Conservation (phyloP, 805 yeast species). For the Wickerhamiella parazyma region DNA sequence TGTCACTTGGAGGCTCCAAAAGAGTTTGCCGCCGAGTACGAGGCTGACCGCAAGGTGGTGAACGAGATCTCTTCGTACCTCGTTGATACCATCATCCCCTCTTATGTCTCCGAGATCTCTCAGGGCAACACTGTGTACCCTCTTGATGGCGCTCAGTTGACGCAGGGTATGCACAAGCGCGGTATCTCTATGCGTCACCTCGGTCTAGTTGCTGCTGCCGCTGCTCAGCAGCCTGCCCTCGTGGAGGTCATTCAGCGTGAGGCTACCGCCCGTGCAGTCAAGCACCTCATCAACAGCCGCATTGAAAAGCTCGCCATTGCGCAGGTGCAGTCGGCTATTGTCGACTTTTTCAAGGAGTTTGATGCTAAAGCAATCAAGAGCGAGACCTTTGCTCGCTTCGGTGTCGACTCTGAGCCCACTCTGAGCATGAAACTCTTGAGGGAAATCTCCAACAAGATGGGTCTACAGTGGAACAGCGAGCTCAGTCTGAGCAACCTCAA, state of each 20-base stretch:
- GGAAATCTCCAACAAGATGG: constrained; percentile 62
- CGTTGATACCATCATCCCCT: constrained; percentile 44
- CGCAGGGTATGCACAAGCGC: constrained; percentile 51
- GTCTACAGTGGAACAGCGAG: constrained; percentile 64
- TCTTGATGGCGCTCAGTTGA: constrained; percentile 66
- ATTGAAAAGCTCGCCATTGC: constrained; percentile 37
- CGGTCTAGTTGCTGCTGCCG: constrained; percentile 43
- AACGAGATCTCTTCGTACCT: constrained; percentile 58
- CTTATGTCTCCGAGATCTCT: constrained; percentile 42
- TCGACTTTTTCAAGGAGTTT: constrained; percentile 60
- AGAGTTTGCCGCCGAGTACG: constrained; percentile 27
- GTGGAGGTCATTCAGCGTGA: constrained; percentile 42
- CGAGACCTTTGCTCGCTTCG: constrained; percentile 50
- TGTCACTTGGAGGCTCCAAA: constrained; percentile 37
- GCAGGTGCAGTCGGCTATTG: constrained; percentile 45
- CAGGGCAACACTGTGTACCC: constrained; percentile 43
- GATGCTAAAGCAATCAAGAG: constrained; percentile 29
- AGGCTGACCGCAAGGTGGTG: constrained; percentile 49
- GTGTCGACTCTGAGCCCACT: constrained; percentile 37
- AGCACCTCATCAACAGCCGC: constrained; percentile 51
- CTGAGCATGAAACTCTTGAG: constrained; percentile 37
- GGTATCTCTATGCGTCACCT: constrained; percentile 88
- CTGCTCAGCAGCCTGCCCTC: constrained; percentile 32
- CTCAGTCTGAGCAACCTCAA: constrained; percentile 24
- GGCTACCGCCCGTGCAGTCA: constrained; percentile 65